These are phyloP conservation scores for Lactifluus volemus DNA, from an alignment of 768 basidiomycete species.

Conservation along the genomic window DNA sequence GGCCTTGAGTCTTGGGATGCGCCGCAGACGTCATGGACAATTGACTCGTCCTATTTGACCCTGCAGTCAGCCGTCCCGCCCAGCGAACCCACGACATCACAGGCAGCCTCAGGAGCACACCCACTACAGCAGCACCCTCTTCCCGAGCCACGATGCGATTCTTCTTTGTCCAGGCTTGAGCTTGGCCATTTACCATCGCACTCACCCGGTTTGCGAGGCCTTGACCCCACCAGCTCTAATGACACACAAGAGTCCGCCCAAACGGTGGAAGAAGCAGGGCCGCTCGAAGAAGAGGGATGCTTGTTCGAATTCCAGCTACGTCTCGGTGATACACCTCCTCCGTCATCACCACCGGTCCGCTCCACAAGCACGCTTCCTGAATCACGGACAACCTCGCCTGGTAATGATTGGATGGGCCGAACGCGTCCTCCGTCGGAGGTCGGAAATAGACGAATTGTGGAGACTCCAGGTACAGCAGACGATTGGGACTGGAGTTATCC, in stretches of 20 bases:
- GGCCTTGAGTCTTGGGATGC: slow-evolving; percentile 9
- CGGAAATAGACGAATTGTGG: slow-evolving; percentile 14
- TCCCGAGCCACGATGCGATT: slow-evolving; percentile 15
- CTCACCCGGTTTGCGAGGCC: slow-evolving; percentile 11
- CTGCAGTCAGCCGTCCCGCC: slow-evolving; percentile 16
- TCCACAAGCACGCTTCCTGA: slow-evolving; percentile 11
- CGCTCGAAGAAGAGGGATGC: slow-evolving; percentile 19
- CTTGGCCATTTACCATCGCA: slow-evolving; percentile 10
- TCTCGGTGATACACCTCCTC: slow-evolving; percentile 11
- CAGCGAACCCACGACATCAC: slow-evolving; percentile 5
- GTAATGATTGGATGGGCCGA: slow-evolving; percentile 14
- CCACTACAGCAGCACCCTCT: slow-evolving; percentile 12
- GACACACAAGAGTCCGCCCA: slow-evolving; percentile 5
- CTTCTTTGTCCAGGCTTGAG: slow-evolving; percentile 9
- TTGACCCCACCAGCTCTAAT: slow-evolving; percentile 6
- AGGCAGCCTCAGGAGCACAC: slow-evolving; percentile 4
- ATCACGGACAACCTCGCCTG: slow-evolving; percentile 8
- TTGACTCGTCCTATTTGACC: slow-evolving; percentile 17
- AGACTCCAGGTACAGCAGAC: slow-evolving; percentile 5
- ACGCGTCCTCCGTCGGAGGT: slow-evolving; percentile 12
- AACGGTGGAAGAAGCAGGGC: slow-evolving; percentile 17
- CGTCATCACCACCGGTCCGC: slow-evolving; percentile 13
- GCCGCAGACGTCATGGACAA: slow-evolving; percentile 18
- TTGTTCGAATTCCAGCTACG: slow-evolving; percentile 20
- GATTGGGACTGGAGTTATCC: slow-evolving; percentile 15